phyloP scores from a whole-genome alignment of 2,329 filamentous ascomycete genomes.

The Erysiphe neolycopersici region DNA sequence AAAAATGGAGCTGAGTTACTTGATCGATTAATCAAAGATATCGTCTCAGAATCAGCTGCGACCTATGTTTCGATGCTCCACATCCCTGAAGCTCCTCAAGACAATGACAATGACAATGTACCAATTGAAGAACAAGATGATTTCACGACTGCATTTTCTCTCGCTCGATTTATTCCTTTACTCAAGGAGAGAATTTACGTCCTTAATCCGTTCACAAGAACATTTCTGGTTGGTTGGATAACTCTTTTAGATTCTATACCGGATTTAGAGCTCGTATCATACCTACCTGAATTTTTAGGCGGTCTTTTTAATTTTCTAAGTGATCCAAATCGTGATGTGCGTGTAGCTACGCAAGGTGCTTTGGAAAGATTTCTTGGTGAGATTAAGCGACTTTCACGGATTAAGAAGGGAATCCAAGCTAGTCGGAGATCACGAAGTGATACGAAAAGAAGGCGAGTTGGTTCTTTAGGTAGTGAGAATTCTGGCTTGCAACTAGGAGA shows the following conservation, averaged over 20 bases:
- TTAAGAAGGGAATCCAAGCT: constrained; percentile 79
- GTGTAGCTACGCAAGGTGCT: constrained; percentile 68
- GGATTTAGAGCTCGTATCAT: constrained; percentile 80
- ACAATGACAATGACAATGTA: constrained; percentile 16
- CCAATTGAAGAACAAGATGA: constrained; percentile 18
- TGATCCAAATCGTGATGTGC: constrained; percentile 79
- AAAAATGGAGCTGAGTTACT: constrained; percentile 94
- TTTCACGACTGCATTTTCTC: constrained; percentile 73
- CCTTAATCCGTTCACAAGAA: constrained; percentile 79
- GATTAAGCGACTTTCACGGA: constrained; percentile 76
- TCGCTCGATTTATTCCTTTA: constrained; percentile 72
- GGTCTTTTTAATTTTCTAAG: constrained; percentile 80
- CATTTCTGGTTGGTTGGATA: constrained; percentile 91
- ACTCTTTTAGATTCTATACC: constrained; percentile 87
- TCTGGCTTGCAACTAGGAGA: constrained; percentile 26
- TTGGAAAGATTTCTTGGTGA: constrained; percentile 77
- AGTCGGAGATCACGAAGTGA: constrained; percentile 40
- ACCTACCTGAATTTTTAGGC: constrained; percentile 70
- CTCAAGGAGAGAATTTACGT: constrained; percentile 87
- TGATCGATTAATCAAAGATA: constrained; percentile 85
- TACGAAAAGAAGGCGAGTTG: constrained; percentile 40
- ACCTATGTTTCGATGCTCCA: constrained; percentile 84
- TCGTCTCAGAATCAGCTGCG: constrained; percentile 80
- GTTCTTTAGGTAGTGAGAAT: constrained; percentile 38
- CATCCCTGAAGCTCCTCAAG: constrained; percentile 23